Percentiles rank a stretch among this genome's conserved stretches.
These are phyloP conservation scores for Venturia oleaginea DNA, from an alignment of 2,329 filamentous ascomycete genomes.

Conservation along the genomic window DNA sequence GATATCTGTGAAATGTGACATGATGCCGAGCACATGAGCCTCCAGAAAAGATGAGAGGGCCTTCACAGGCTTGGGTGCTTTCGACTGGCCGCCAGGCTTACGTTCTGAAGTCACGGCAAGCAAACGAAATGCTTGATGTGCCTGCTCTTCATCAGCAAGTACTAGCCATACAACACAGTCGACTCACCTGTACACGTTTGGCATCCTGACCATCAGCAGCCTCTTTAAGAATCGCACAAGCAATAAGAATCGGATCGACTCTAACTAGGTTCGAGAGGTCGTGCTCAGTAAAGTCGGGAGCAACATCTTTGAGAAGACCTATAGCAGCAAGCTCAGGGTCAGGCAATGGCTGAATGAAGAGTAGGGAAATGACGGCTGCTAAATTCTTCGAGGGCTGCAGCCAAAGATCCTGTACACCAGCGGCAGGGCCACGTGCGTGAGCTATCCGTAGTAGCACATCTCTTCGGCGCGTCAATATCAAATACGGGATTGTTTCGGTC, in stretches of 20 bases:
- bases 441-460: constrained; percentile 78
- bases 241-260: constrained; percentile 64
- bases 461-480: constrained; percentile 68
- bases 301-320: constrained; percentile 58
- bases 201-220: constrained; percentile 58
- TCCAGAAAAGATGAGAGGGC: constrained; percentile 68
- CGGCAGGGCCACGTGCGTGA: constrained; percentile 49
- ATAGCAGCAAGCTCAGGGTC: constrained; percentile 61
- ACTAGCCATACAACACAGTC: not conserved
- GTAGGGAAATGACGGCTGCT: constrained; percentile 47
- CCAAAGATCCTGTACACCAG: constrained; percentile 51
- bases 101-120: constrained; percentile 42
- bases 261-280: constrained; percentile 61
- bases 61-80: constrained; percentile 42
- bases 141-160: constrained; percentile 18
- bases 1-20: constrained; percentile 68
- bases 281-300: constrained; percentile 57
- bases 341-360: constrained; percentile 51
- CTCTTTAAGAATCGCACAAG: constrained; percentile 73
- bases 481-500: constrained; percentile 71
- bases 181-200: constrained; percentile 47
- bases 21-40: constrained; percentile 74
- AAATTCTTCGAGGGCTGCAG: constrained; percentile 48
- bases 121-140: constrained; percentile 41
- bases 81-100: constrained; percentile 36